These are phyloP conservation scores for Glycine latifolia DNA, from an alignment of 306 rosid species.

Conservation along the genomic window DNA sequence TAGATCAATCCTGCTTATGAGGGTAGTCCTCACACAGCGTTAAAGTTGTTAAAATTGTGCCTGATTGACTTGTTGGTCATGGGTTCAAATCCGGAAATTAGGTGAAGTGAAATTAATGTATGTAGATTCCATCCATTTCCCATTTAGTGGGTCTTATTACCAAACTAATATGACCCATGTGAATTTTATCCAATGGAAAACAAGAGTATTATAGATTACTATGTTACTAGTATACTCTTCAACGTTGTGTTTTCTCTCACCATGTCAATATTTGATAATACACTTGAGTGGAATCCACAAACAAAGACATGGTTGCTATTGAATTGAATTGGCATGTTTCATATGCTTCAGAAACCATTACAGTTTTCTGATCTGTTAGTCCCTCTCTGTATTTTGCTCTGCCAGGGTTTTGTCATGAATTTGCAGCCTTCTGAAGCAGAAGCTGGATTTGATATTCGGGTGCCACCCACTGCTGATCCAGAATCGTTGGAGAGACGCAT, in stretches of 20 bases:
- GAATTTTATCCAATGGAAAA: neutral
- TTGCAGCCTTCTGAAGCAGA: conserved; percentile 99
- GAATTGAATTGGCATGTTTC: neutral
- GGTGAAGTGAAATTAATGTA: too few relatives aligned
- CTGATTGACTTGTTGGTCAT: too few relatives aligned
- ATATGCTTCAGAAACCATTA: too few relatives aligned
- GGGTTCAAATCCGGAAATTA: too few relatives aligned
- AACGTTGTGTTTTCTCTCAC: conserved; percentile 6
- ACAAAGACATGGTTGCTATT: neutral
- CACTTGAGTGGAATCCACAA: neutral
- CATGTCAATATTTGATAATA: neutral
- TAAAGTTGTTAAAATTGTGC: too few relatives aligned
- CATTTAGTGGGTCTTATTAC: neutral
- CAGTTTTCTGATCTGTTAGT: neutral
- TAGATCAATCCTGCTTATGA: neutral
- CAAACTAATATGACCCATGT: neutral
- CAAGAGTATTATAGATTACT: too few relatives aligned
- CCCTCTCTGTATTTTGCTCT: conserved; percentile 23
- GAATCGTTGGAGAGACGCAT: conserved; percentile 66
- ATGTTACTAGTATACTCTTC: neutral
- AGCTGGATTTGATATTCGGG: conserved; percentile 92
- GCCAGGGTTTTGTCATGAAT: conserved; percentile 98
- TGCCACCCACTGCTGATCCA: conserved; percentile 79
- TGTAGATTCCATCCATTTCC: too few relatives aligned
- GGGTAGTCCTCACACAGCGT: too few relatives aligned